phyloP scores from a whole-genome alignment of 2,329 filamentous ascomycete genomes.

The Clarireedia paspali region DNA sequence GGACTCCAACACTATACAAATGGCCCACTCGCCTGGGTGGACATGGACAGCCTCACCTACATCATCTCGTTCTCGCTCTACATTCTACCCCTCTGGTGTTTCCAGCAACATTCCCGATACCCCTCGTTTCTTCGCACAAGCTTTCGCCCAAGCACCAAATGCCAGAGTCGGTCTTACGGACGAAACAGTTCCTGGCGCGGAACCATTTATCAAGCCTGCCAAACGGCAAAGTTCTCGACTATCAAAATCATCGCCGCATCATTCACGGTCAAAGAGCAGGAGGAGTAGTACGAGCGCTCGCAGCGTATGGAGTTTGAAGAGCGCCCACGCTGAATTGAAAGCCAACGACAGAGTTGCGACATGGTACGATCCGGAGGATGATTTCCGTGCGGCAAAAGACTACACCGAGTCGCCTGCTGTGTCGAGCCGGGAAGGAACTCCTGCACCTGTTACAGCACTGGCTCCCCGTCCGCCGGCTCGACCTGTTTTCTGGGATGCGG shows the following conservation, averaged over 20 bases:
- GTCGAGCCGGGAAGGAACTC: neutral
- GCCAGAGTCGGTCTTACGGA: slow-evolving; percentile 56
- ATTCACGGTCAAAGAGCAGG: slow-evolving; percentile 25
- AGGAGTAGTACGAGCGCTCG: slow-evolving; percentile 26
- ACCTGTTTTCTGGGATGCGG: neutral
- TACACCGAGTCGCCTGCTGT: slow-evolving; percentile 16
- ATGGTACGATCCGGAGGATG: slow-evolving; percentile 24
- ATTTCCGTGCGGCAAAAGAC: slow-evolving; percentile 13
- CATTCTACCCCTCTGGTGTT: slow-evolving; percentile 23
- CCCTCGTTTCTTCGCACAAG: slow-evolving; percentile 46
- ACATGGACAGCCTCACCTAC: slow-evolving; percentile 22
- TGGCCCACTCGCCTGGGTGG: slow-evolving; percentile 19
- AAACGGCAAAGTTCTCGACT: slow-evolving; percentile 47
- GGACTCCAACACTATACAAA: slow-evolving; percentile 3
- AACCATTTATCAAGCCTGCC: slow-evolving; percentile 46
- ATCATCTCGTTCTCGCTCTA: slow-evolving; percentile 13
- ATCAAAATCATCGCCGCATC: slow-evolving; percentile 35
- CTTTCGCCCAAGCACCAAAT: slow-evolving; percentile 53
- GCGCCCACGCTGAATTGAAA: slow-evolving; percentile 15
- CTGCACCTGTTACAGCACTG: slow-evolving; percentile 1
- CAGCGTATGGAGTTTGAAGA: slow-evolving; percentile 23
- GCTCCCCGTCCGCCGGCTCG: slow-evolving; percentile 3
- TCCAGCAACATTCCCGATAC: slow-evolving; percentile 20
- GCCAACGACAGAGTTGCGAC: slow-evolving; percentile 14
- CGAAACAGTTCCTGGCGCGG: slow-evolving; percentile 51